Base-by-base conservation (phyloP, 176 grass and related monocot genomes). In the Cymbopogon citratus region DNA sequence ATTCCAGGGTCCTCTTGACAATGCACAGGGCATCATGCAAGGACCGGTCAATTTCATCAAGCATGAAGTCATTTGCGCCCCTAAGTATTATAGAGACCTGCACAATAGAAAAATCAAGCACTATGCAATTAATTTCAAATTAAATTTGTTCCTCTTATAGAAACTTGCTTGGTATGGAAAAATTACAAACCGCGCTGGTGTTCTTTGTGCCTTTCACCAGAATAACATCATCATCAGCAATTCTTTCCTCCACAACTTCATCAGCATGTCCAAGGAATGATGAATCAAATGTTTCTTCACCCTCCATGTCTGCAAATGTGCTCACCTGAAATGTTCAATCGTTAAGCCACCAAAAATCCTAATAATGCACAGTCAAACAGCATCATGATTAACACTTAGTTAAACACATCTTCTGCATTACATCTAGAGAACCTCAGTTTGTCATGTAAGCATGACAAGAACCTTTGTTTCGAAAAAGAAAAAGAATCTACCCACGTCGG, bases 281-380 rank as follows among this genome's bases (percentile, higher is more conserved):
- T 38, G 83, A 31, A 84, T 97, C 91, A 51, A 97, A 97, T n/a
- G 94, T 94, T 87, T 97, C 94, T 69, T 97, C 94, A 44, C 90
- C 94, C 90, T 94, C 94, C 94, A 97, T 94, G 77, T 97, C 94
- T 87, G 91, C 94, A 89, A 94, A 97, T 61, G 94, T 97, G 71
- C 89, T 85, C 54, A 97, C 85, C 94, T 97, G 73, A 31, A 85
- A 35, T 19, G 39, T 70, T 25, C 26, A 21, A 33, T 52, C 52
- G 34, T 38, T 51, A 68, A 52, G 13, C 29, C 21, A 52, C 21
- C 44, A 23, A n/a, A 24, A 12, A 69, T 12, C 35, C 36, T 27
- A 25, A 68, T 21, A 11, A 71, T n/a, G 21, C 8, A 19, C 12
- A 27, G 7, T 48, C 6, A 52, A 72, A 78, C 12, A 63, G 39